phyloP scores from a whole-genome alignment of 257 asterid species.

The Solanum commersonii region DNA sequence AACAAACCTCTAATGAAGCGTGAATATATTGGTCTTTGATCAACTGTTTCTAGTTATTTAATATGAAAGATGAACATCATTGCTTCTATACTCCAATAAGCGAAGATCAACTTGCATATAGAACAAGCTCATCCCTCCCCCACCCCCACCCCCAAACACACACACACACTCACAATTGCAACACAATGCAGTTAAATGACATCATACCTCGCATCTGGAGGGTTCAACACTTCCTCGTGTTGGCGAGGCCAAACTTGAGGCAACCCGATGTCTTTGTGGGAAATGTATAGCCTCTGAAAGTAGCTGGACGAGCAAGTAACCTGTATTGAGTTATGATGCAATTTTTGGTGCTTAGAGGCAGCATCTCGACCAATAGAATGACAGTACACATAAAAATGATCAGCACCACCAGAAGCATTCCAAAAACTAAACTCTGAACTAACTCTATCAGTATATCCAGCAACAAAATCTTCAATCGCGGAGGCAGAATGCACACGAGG shows the following conservation, averaged over 20 bases:
- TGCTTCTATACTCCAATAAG: not conserved
- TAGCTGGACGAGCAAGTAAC: conserved; percentile 67
- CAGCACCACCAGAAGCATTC: conserved; percentile 76
- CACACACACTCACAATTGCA: not conserved
- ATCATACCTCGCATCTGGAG: conserved; percentile 38
- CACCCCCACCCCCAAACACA: not conserved
- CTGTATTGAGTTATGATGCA: conserved; percentile 57
- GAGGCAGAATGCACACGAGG: conserved; percentile 42
- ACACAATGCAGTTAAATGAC: not conserved
- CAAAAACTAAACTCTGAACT: conserved; percentile 42
- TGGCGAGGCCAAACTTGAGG: conserved; percentile 86
- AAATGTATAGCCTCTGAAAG: conserved; percentile 61
- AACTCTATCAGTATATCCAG: conserved; percentile 33
- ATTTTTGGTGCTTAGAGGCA: conserved; percentile 32
- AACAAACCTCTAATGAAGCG: not conserved
- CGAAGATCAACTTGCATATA: not conserved
- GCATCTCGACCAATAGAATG: conserved; percentile 74
- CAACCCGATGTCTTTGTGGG: conserved; percentile 60
- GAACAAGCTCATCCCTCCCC: not conserved
- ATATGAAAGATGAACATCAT: not conserved
- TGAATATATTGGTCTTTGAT: not conserved
- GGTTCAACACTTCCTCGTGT: conserved; percentile 15
- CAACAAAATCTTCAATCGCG: conserved; percentile 47
- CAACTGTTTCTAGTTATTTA: not conserved
- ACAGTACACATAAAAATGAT: conserved; percentile 66